A percentile compares a stretch with the other conserved stretches of the same genome.
phyloP scores from a whole-genome alignment of 257 asterid species.

The Ballota nigra region DNA sequence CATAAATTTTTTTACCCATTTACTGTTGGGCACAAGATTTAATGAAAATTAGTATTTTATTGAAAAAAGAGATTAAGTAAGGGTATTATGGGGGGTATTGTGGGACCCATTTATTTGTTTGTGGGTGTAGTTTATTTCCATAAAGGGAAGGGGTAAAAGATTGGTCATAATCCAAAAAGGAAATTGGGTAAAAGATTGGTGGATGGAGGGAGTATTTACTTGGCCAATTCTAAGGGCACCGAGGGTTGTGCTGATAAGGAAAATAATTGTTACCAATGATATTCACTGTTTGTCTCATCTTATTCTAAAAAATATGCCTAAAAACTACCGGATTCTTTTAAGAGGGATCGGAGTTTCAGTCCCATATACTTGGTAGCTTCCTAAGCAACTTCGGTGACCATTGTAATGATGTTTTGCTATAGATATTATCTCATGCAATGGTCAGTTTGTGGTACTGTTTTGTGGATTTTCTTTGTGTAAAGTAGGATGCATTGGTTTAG shows the following conservation, averaged over 20 bases:
- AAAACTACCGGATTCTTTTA: neutral
- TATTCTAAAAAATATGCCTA: neutral
- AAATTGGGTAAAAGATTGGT: too few relatives aligned
- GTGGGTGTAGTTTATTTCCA: too few relatives aligned
- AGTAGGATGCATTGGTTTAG: conserved; percentile 3
- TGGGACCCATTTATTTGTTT: too few relatives aligned
- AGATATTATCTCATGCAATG: neutral
- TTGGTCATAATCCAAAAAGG: too few relatives aligned
- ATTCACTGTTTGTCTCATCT: neutral
- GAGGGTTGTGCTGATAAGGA: neutral
- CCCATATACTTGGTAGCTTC: conserved; percentile 13
- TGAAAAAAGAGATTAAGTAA: too few relatives aligned
- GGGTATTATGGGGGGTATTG: too few relatives aligned
- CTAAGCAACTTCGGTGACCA: neutral
- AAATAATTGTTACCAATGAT: conserved; percentile 3
- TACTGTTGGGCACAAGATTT: too few relatives aligned
- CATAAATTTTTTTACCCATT: too few relatives aligned
- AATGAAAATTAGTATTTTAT: too few relatives aligned
- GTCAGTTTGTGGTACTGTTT: conserved; percentile 12
- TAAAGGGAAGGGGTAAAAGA: too few relatives aligned
- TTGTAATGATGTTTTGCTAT: neutral
- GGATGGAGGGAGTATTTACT: too few relatives aligned
- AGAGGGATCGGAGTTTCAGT: conserved; percentile 5
- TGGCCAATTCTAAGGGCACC: neutral
- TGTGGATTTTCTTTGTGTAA: conserved; percentile 5